Evolutionary conservation across 192 early-diverging fungal genomes (phyloP).

Genomic region (Coemansia sp.): DNA sequence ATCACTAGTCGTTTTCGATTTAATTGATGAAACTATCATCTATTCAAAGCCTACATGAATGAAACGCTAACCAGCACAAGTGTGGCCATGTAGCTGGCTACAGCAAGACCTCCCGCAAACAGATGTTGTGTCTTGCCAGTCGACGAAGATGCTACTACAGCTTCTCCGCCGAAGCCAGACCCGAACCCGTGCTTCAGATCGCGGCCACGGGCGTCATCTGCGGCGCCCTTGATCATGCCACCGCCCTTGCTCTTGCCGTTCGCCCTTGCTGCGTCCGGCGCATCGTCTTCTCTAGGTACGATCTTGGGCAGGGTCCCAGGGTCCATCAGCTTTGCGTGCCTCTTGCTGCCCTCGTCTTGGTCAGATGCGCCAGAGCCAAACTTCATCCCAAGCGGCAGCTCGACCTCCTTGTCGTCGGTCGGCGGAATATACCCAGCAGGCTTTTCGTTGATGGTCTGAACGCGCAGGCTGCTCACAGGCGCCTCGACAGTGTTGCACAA

Average conservation of each 20-base stretch:
- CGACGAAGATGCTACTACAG: background rate
- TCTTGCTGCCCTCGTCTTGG: slow-evolving; percentile 10
- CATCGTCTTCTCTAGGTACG: slow-evolving; percentile 26
- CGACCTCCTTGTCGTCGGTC: slow-evolving; percentile 44
- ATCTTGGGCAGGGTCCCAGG: slow-evolving; percentile 40
- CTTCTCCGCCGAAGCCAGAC: background rate
- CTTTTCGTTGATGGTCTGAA: slow-evolving; percentile 33
- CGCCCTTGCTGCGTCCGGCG: background rate
- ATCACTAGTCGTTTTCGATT: background rate
- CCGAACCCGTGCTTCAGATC: background rate
- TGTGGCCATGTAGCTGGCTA: background rate
- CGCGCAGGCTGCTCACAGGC: slow-evolving; percentile 46
- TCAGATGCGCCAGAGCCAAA: slow-evolving; percentile 29
- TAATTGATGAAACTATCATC: background rate
- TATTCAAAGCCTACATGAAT: background rate
- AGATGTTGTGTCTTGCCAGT: background rate
- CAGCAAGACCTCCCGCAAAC: background rate
- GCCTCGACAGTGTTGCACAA: slow-evolving; percentile 46
- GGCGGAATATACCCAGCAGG: slow-evolving; percentile 50
- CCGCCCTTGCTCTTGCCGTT: slow-evolving; percentile 4
- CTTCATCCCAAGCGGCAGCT: slow-evolving; percentile 57
- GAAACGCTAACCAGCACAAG: background rate
- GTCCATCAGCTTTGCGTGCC: slow-evolving; percentile 22
- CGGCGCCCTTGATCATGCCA: background rate
- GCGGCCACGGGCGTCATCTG: background rate